phyloP scores from a whole-genome alignment of 768 basidiomycete genomes.

The Hydnomerulius pinastri region DNA sequence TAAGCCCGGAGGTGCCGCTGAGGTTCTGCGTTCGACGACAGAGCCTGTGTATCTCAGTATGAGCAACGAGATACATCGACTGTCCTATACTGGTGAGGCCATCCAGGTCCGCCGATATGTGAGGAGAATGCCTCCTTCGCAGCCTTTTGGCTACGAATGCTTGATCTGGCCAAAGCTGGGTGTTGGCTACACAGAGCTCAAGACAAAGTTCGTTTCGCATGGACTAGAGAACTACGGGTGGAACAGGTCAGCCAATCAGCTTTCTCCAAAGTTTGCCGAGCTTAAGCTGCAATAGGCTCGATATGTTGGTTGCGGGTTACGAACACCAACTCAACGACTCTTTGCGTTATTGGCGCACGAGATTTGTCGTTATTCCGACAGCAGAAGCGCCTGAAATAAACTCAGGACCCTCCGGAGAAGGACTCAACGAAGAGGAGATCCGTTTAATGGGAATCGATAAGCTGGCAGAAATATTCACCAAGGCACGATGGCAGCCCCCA shows the following conservation, averaged over 20 bases:
- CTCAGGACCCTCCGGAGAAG: constrained; percentile 67
- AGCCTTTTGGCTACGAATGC: constrained; percentile 78
- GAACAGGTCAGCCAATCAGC: constrained; percentile 63
- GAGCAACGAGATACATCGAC: constrained; percentile 92
- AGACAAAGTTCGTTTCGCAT: constrained; percentile 73
- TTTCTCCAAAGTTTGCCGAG: background rate
- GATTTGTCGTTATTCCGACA: constrained; percentile 91
- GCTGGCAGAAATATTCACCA: constrained; percentile 85
- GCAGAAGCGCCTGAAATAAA: constrained; percentile 61
- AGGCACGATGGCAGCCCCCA: constrained; percentile 74
- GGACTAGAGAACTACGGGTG: constrained; percentile 84
- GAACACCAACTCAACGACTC: constrained; percentile 80
- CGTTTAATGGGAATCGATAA: constrained; percentile 89
- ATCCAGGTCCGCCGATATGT: constrained; percentile 89
- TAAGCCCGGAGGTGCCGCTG: constrained; percentile 64
- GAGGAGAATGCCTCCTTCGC: constrained; percentile 64
- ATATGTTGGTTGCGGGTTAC: constrained; percentile 84
- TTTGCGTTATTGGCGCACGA: constrained; percentile 89
- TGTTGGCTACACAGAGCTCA: constrained; percentile 80
- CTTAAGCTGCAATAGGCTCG: constrained; percentile 51
- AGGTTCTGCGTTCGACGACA: constrained; percentile 56
- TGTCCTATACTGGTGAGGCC: constrained; percentile 88
- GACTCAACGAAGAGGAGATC: constrained; percentile 82
- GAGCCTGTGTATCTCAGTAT: constrained; percentile 90
- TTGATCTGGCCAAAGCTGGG: constrained; percentile 94